Evolutionary conservation across 1,139 yeast genomes (phyloP).

Genomic region (Geotrichum restrictum): DNA sequence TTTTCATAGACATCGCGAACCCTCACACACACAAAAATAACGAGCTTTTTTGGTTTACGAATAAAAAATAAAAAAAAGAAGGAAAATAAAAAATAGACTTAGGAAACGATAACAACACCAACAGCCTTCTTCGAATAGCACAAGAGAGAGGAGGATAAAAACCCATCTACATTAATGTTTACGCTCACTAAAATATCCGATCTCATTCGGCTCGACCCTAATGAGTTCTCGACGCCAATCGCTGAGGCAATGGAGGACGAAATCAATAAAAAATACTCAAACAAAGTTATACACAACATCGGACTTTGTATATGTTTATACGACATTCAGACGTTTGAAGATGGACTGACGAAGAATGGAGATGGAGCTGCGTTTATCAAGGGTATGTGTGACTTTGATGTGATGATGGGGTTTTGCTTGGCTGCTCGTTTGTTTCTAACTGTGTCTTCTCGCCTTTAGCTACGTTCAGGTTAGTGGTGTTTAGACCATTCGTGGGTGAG

Average conservation of each 20-base stretch:
- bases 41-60: too few relatives aligned
- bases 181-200: constrained; percentile 75
- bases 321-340: constrained; percentile 75
- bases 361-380: constrained; percentile 87
- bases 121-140: neutral
- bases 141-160: neutral
- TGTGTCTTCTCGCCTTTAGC: constrained; percentile 36
- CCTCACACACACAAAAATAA: neutral
- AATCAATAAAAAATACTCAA: constrained; percentile 77
- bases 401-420: too few relatives aligned
- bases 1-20: too few relatives aligned
- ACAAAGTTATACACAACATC: constrained; percentile 68
- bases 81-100: too few relatives aligned
- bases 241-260: constrained; percentile 72
- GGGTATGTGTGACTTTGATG: constrained; percentile 25
- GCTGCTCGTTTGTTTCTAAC: too few relatives aligned
- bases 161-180: constrained; percentile 54
- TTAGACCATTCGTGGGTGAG: constrained; percentile 94
- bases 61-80: too few relatives aligned
- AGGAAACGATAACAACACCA: too few relatives aligned
- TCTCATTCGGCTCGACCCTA: constrained; percentile 83
- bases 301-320: constrained; percentile 83
- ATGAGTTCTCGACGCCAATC: constrained; percentile 68
- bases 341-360: constrained; percentile 90
- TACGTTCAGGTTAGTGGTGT: constrained; percentile 69